phyloP scores from a whole-genome alignment of 2,329 filamentous ascomycete genomes.

The Xylaria sp. region DNA sequence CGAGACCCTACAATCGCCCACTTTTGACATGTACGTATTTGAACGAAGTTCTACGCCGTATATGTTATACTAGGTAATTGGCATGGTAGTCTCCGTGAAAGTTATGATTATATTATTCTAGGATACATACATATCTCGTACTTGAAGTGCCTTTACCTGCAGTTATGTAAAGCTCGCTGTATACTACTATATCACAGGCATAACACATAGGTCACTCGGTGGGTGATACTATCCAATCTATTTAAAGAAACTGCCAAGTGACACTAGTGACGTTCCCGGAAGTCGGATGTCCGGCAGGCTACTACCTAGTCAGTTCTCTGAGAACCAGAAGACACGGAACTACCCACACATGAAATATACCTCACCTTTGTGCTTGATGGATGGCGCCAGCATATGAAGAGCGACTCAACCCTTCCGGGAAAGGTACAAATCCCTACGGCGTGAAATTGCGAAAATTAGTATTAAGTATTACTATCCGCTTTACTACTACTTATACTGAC shows the following conservation, averaged over 20 bases:
- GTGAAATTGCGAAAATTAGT: not conserved
- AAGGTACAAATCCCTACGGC: no score
- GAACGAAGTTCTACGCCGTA: not conserved
- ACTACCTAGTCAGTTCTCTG: not conserved
- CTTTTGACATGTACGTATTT: not conserved
- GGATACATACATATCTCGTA: not conserved
- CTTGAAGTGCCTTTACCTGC: no score
- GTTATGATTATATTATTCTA: not conserved
- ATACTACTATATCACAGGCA: not conserved
- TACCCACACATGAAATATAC: not conserved
- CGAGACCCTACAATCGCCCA: not conserved
- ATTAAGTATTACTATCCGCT: not conserved
- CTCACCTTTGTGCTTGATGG: not conserved
- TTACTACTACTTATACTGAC: not conserved
- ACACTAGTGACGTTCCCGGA: not conserved
- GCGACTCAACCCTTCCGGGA: no score
- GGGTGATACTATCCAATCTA: conserved; percentile 4
- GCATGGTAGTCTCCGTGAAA: no score
- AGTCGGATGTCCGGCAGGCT: conserved; percentile 23
- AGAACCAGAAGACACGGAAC: not conserved
- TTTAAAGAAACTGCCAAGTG: conserved; percentile 24
- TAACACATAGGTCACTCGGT: not conserved
- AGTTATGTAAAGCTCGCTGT: no score
- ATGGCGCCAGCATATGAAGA: not conserved
- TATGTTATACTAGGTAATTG: not conserved